A percentile compares a stretch with the other conserved stretches of the same genome.
Conservation (phyloP, 371 early-diverging fungal species). For the Quaeritorhiza haematococci region DNA sequence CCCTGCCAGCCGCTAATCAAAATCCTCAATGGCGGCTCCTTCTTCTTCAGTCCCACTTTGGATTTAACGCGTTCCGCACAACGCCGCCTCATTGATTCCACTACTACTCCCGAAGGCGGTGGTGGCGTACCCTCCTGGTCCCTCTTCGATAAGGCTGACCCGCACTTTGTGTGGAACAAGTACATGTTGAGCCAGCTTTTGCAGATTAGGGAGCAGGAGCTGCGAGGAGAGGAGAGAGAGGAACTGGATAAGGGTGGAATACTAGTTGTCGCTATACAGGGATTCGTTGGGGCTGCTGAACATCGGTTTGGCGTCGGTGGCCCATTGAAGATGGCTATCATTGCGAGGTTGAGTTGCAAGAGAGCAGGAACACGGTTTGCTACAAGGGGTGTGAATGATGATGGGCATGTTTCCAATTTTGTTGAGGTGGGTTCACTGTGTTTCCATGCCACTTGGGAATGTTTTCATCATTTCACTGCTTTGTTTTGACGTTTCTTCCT, state of each 20-base stretch:
- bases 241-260: conserved; percentile 67
- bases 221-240: conserved; percentile 55
- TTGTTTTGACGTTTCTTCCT: background rate
- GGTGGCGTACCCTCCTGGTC: conserved; percentile 3
- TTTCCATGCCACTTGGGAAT: too few relatives aligned
- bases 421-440: conserved; percentile 81
- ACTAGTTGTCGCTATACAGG: conserved; percentile 49
- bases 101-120: background rate
- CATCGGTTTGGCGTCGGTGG: conserved; percentile 29
- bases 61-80: conserved; percentile 40
- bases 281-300: conserved; percentile 23
- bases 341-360: conserved; percentile 89
- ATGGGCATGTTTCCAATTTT: conserved; percentile 96
- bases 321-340: conserved; percentile 57
- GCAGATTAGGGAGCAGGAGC: conserved; percentile 63
- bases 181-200: conserved; percentile 73
- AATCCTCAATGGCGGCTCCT: conserved; percentile 39
- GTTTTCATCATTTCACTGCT: background rate
- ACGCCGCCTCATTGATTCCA: conserved; percentile 3
- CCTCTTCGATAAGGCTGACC: conserved; percentile 26
- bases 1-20: conserved; percentile 38
- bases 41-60: conserved; percentile 37
- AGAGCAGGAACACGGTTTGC: conserved; percentile 94
- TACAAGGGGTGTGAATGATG: conserved; percentile 94
- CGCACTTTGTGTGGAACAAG: conserved; percentile 81